phyloP scores from a whole-genome alignment of 139 green algal species.

The Mesotaenium endlicherianum region DNA sequence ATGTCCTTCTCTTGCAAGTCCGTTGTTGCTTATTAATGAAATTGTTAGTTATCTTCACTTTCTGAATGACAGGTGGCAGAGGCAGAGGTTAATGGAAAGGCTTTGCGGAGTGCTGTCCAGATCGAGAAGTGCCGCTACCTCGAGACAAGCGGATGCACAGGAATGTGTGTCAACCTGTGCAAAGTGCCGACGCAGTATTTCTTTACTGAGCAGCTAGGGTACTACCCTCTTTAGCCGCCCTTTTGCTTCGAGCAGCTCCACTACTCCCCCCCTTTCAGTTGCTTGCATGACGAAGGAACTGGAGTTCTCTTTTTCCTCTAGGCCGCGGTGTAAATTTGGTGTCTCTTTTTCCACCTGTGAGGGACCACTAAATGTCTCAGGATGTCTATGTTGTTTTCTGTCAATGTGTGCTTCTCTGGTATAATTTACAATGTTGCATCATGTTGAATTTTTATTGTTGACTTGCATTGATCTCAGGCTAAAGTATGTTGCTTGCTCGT shows the following conservation, averaged over 20 bases:
- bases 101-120: constrained; percentile 60
- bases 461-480: neutral
- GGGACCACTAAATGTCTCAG: no score
- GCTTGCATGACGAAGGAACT: neutral
- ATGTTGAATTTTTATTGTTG: neutral
- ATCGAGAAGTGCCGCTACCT: constrained; percentile 68
- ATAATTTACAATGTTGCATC: neutral
- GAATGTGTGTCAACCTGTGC: constrained; percentile 60
- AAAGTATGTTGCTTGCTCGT: neutral
- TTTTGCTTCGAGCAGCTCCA: constrained; percentile 4
- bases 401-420: neutral
- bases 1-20: no score
- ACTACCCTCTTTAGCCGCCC: neutral
- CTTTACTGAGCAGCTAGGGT: constrained; percentile 56
- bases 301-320: neutral
- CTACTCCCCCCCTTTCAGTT: neutral
- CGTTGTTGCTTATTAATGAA: no score
- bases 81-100: neutral
- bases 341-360: no score
- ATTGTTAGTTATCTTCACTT: no score
- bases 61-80: neutral
- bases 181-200: constrained; percentile 59
- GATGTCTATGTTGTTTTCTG: no score
- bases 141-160: constrained; percentile 52
- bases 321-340: neutral